These are phyloP conservation scores for Candida sojae DNA, from an alignment of 1,139 yeast genomes.

Conservation along the genomic window DNA sequence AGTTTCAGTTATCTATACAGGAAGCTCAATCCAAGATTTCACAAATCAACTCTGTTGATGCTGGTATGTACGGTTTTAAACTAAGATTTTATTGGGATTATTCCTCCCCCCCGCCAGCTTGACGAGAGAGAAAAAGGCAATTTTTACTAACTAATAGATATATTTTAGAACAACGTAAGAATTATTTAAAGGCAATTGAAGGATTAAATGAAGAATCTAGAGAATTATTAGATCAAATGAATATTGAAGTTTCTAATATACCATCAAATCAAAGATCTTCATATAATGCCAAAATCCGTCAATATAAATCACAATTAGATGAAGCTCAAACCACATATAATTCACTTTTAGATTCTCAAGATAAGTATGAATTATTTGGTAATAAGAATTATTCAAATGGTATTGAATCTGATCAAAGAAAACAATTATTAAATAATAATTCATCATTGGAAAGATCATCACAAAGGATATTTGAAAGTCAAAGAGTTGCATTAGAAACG, in stretches of 20 bases:
- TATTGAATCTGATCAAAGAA: conserved; percentile 70
- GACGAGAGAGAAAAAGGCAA: not conserved
- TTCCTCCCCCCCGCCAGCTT: not conserved
- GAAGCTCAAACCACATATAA: conserved; percentile 55
- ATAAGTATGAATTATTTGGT: conserved; percentile 71
- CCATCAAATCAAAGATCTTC: conserved; percentile 70
- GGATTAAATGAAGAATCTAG: conserved; percentile 74
- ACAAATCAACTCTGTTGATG: conserved; percentile 53
- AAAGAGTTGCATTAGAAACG: conserved; percentile 89
- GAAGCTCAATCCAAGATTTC: conserved; percentile 70
- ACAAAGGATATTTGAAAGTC: conserved; percentile 83
- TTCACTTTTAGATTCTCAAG: conserved; percentile 58
- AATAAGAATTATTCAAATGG: conserved; percentile 36
- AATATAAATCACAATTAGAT: conserved; percentile 63
- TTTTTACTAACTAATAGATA: conserved; percentile 9
- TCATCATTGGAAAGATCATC: conserved; percentile 81
- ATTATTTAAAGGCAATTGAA: conserved; percentile 60
- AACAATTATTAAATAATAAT: conserved; percentile 75
- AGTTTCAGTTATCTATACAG: conserved; percentile 68
- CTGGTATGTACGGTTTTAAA: conserved; percentile 41
- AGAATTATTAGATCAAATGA: conserved; percentile 79
- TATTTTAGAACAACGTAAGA: conserved; percentile 43
- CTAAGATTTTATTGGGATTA: too few species aligned
- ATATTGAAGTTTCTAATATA: conserved; percentile 76
- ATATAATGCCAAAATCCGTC: conserved; percentile 71